Base-by-base conservation (phyloP, 768 basidiomycete species). In the Russula lepida region DNA sequence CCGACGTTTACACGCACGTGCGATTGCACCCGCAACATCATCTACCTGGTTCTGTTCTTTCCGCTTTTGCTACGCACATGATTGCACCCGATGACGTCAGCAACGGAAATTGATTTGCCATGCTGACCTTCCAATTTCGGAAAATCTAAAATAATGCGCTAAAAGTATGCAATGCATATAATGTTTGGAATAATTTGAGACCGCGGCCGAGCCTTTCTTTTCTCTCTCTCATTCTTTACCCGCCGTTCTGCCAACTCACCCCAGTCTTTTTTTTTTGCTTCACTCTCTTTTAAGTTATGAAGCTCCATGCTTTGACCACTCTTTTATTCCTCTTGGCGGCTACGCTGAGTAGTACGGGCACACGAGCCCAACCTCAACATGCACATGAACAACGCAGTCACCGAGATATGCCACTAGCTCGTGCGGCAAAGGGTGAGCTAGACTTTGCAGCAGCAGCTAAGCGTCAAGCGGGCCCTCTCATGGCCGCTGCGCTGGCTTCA, bases 241-340 rank as follows among this genome's bases (percentile, higher is more conserved):
- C 25, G 15, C 15, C 47, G 6, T 17, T 15, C 28, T 28, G 48
- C 48, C 48, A 49, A 17, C 48, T 11, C n/a, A 21, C 27, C 27
- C 6, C 25, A 11, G 11, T 28, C 49, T 4, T 50, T 50, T 49
- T 30, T n/a, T 33, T 47, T 28, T 7, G 21, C 58, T 19, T 41
- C 13, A 27, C 17, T 46, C 51, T 32, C 43, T 25, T 46, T 50
- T 30, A 6, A 32, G 6, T 27, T 27, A 71, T 71, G 71, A 71
- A 71, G 70, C 62, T 71, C 35, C 55, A 67, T 46, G 56, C 67
- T 46, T 59, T 70, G 44, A 56, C 66, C 58, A 46, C 65, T 56
- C 64, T 72, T 56, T 68, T 66, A 4, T 56, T 62, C 23, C 57
- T 51, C 9, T 21, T 21, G 43, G 21, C 19, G 33, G 58, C 66